Conservation (phyloP, 352 stramenopile species). For the Pythium volutum region DNA sequence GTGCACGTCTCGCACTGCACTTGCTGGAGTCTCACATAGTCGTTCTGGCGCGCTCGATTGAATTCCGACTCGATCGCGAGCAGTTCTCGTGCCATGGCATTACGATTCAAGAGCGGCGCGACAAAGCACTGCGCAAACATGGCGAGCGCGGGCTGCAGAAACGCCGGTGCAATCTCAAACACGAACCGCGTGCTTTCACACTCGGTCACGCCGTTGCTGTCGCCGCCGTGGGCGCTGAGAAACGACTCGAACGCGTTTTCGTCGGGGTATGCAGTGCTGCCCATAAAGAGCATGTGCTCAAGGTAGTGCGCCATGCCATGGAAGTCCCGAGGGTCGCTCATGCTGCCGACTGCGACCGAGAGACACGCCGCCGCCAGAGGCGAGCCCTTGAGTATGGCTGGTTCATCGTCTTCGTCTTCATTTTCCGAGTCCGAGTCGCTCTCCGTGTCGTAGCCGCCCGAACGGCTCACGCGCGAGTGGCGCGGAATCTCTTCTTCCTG, state of each 20-base stretch:
- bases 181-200: conserved; percentile 82
- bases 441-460: conserved; percentile 28
- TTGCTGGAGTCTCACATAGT: conserved; percentile 42
- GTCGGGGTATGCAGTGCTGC: conserved; percentile 78
- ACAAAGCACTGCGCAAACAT: conserved; percentile 92
- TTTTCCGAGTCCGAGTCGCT: conserved; percentile 22
- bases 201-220: conserved; percentile 84
- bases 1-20: conserved; percentile 32
- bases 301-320: conserved; percentile 89
- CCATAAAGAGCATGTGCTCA: conserved; percentile 98
- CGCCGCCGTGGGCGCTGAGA: conserved; percentile 65
- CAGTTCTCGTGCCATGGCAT: conserved; percentile 60
- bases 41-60: conserved; percentile 35
- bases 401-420: conserved; percentile 14
- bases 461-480: conserved; percentile 17
- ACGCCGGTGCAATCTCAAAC: conserved; percentile 60
- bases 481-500: conserved; percentile 8
- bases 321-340: conserved; percentile 31
- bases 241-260: conserved; percentile 88
- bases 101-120: conserved; percentile 46
- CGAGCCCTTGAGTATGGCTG: conserved; percentile 7
- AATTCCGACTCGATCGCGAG: conserved; percentile 67
- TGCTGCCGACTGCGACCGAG: conserved; percentile 36
- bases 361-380: conserved; percentile 31
- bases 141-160: conserved; percentile 44